Conservation (phyloP, 2,329 filamentous ascomycete species). For the Trichoderma oligosporum region DNA sequence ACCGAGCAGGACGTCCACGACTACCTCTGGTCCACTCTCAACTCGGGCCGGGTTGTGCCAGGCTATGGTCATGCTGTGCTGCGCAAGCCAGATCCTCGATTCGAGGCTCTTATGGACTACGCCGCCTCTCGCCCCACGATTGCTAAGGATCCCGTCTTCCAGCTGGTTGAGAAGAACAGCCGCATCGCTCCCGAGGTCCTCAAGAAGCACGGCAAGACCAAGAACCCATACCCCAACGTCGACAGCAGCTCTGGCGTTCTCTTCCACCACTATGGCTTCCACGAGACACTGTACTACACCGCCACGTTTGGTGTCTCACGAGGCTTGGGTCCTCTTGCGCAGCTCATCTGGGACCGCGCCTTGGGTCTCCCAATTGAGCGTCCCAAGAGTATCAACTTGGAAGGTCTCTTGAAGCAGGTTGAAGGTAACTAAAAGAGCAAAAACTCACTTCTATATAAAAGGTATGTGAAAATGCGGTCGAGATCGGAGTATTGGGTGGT, state of each 20-base stretch:
- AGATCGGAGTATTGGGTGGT: neutral
- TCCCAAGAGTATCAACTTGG: conserved; percentile 94
- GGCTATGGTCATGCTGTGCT: conserved; percentile 95
- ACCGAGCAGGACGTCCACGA: conserved; percentile 76
- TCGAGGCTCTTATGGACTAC: conserved; percentile 95
- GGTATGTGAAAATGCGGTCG: neutral
- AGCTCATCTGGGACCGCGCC: conserved; percentile 94
- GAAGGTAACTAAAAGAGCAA: conserved; percentile 39
- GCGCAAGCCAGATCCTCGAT: conserved; percentile 93
- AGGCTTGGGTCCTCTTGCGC: conserved; percentile 81
- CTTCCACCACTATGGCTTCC: conserved; percentile 98
- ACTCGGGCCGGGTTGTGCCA: conserved; percentile 89
- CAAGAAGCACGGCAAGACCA: conserved; percentile 94
- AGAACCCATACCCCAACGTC: conserved; percentile 97
- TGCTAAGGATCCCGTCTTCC: conserved; percentile 81
- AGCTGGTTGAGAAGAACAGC: conserved; percentile 89
- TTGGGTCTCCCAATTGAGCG: conserved; percentile 93
- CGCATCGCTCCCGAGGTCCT: conserved; percentile 87
- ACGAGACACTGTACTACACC: conserved; percentile 92
- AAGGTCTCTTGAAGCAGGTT: conserved; percentile 72
- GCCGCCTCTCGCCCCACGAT: conserved; percentile 82
- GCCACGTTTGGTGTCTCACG: conserved; percentile 66
- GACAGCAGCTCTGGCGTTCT: conserved; percentile 90
- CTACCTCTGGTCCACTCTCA: conserved; percentile 90
- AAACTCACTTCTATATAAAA: neutral